Percentiles rank a stretch among this genome's conserved stretches.
Evolutionary conservation across 768 basidiomycete genomes (phyloP).

Genomic region (Trametes cingulata): DNA sequence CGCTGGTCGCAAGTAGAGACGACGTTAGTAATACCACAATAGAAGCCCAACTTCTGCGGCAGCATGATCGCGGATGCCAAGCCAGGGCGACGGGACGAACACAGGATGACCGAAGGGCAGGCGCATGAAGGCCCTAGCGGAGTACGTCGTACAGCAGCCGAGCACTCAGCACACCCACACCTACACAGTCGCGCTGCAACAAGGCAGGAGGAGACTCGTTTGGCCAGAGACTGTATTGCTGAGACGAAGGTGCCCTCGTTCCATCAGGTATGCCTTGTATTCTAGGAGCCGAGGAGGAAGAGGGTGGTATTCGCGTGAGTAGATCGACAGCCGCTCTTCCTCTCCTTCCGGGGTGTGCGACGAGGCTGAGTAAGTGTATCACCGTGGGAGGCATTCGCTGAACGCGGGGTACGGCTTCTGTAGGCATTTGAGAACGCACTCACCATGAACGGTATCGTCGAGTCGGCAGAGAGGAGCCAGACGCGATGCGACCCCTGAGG

Average conservation of each 20-base stretch:
- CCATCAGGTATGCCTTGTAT: not conserved
- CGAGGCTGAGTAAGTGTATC: not conserved
- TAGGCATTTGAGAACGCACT: constrained; percentile 10
- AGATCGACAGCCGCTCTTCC: not conserved
- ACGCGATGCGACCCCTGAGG: not conserved
- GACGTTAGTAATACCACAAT: no score
- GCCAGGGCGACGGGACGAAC: constrained; percentile 5
- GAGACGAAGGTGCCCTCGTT: constrained; percentile 1
- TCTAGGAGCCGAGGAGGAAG: constrained; percentile 1
- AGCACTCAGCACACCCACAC: not conserved
- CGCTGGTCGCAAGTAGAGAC: no score
- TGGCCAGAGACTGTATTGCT: not conserved
- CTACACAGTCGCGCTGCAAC: not conserved
- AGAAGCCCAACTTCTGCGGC: no score
- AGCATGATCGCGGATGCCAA: constrained; percentile 1
- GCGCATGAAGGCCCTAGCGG: not conserved
- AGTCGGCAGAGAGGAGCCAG: not conserved
- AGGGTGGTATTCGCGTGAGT: not conserved
- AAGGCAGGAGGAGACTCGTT: not conserved
- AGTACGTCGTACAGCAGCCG: not conserved
- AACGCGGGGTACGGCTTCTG: not conserved
- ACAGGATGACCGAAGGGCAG: not conserved
- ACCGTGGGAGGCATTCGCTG: constrained; percentile 2
- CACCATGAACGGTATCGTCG: constrained; percentile 6
- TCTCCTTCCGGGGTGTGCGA: not conserved